Percentiles rank a stretch among this genome's conserved stretches.
Evolutionary conservation across 306 rosid genomes (phyloP).

Genomic region (Rosa rugosa): DNA sequence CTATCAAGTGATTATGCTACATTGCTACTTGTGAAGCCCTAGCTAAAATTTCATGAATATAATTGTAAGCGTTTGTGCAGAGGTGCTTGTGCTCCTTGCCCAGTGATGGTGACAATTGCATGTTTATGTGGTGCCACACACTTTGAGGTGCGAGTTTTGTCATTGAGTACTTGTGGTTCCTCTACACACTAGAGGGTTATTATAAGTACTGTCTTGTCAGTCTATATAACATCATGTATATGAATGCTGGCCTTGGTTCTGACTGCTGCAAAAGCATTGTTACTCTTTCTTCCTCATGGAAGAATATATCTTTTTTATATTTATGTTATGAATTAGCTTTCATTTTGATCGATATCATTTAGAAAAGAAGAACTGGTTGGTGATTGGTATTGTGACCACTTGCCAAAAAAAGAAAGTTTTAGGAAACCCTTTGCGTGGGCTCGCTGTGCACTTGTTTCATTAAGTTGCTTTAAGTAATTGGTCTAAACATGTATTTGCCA

Average conservation of each 20-base stretch:
- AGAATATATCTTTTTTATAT: neutral
- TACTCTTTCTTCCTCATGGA: neutral
- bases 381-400: neutral
- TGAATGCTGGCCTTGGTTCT: conserved; percentile 20
- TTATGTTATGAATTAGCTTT: neutral
- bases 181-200: conserved; percentile 16
- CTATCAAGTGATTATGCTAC: neutral
- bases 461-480: neutral
- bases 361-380: neutral
- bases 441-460: neutral
- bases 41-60: neutral
- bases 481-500: conserved; percentile 16
- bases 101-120: conserved; percentile 87
- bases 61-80: conserved; percentile 51
- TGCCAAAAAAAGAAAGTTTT: neutral
- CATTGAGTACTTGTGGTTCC: conserved; percentile 17
- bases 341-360: neutral
- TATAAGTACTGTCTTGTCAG: neutral
- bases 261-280: conserved; percentile 10
- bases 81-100: conserved; percentile 98
- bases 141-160: conserved; percentile 69
- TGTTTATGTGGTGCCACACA: conserved; percentile 91
- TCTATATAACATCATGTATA: conserved; percentile 17
- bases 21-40: conserved; percentile 6
- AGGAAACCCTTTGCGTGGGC: too few relatives aligned